Evolutionary conservation across 805 yeast species (phyloP).

Genomic region (Metschnikowia arizonensis): DNA sequence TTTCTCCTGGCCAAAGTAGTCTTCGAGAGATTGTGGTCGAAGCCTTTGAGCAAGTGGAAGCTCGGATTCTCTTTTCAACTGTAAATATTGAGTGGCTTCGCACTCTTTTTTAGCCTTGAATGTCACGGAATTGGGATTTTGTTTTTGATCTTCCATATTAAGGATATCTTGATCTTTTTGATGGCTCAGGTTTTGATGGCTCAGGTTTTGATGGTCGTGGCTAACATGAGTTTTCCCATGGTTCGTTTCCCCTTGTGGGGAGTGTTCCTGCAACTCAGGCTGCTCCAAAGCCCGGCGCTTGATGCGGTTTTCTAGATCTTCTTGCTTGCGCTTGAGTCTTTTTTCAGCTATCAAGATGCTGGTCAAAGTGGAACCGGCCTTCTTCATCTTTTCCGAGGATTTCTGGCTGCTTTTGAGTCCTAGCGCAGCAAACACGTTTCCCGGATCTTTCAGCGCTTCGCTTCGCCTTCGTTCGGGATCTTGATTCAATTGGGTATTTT

Average conservation of each 20-base stretch:
- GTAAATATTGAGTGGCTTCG: conserved; percentile 1
- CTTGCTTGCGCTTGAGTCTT: conserved; percentile 20
- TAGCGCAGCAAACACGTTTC: conserved; percentile 31
- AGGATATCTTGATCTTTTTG: not conserved
- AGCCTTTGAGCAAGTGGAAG: conserved; percentile 40
- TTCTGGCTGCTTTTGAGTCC: conserved; percentile 31
- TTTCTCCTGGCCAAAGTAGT: conserved; percentile 40
- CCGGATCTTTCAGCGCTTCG: conserved; percentile 3
- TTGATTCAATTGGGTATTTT: not conserved
- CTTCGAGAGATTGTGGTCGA: conserved; percentile 36
- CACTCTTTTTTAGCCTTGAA: not conserved
- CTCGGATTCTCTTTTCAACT: conserved; percentile 20
- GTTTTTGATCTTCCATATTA: not conserved
- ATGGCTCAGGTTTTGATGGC: not conserved
- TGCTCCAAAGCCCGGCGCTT: not conserved
- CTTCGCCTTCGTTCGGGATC: not conserved
- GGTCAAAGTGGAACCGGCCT: conserved; percentile 30
- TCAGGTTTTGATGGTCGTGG: not conserved
- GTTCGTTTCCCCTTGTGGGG: not conserved
- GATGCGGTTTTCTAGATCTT: conserved; percentile 14
- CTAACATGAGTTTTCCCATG: too few relatives aligned
- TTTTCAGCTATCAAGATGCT: conserved; percentile 34
- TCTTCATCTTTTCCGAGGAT: conserved; percentile 20
- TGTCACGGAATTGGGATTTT: not conserved
- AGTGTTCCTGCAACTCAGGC: not conserved